A percentile compares a stretch with the other conserved stretches of the same genome.
phyloP scores from a whole-genome alignment of 495 filamentous ascomycete genomes.

The Neurospora africana region DNA sequence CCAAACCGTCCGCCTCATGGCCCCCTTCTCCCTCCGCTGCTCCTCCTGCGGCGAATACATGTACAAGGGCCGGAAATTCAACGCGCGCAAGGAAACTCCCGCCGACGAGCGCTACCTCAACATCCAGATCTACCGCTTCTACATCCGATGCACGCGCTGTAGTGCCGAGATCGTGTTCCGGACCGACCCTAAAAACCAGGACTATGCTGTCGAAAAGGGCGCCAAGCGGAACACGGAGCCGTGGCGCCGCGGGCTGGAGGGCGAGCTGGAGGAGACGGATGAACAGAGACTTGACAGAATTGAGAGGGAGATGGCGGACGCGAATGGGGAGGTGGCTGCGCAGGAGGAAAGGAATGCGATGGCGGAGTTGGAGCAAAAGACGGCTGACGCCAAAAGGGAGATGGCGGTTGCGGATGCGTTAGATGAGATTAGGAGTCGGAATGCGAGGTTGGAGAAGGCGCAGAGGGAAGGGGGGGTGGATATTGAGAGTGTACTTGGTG shows the following conservation, averaged over 20 bases:
- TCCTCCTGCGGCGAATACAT: constrained; percentile 89
- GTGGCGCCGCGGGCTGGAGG: constrained; percentile 59
- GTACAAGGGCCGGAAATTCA: constrained; percentile 94
- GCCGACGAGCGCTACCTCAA: constrained; percentile 78
- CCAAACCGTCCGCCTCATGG: constrained; percentile 91
- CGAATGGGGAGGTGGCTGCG: constrained; percentile 36
- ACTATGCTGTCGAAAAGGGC: constrained; percentile 62
- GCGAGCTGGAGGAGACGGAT: constrained; percentile 57
- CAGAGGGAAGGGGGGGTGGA: constrained; percentile 46
- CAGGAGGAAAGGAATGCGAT: constrained; percentile 69
- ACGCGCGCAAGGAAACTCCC: constrained; percentile 84
- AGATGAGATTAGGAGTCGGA: constrained; percentile 86
- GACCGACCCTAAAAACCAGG: constrained; percentile 90
- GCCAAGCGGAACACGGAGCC: constrained; percentile 90
- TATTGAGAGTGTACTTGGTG: constrained; percentile 32
- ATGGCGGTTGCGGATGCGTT: constrained; percentile 95
- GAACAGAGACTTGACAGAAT: constrained; percentile 78
- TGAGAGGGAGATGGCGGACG: constrained; percentile 50
- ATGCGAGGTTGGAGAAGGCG: constrained; percentile 72
- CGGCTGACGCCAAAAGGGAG: constrained; percentile 85
- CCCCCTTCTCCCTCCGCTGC: constrained; percentile 91
- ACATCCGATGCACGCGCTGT: constrained; percentile 90
- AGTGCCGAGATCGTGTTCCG: constrained; percentile 84
- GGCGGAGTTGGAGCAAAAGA: constrained; percentile 75
- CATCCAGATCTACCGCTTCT: constrained; percentile 88